A percentile compares a stretch with the other conserved stretches of the same genome.
phyloP scores from a whole-genome alignment of 495 filamentous ascomycete species.

The Cairneyella variabilis region DNA sequence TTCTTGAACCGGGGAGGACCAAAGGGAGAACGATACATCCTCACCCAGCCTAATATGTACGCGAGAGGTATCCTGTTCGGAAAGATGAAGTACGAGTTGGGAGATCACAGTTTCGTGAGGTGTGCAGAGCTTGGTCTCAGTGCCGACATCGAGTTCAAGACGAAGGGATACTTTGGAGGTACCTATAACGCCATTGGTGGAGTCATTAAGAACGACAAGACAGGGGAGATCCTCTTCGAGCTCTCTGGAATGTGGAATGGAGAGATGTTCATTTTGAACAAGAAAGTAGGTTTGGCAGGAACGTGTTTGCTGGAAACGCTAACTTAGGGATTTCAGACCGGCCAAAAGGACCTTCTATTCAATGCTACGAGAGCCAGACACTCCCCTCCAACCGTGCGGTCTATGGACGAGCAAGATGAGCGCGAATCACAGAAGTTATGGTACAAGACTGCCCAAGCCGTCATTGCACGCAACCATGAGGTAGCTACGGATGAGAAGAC shows the following conservation, averaged over 20 bases:
- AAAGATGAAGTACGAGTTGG: slow-evolving; percentile 99
- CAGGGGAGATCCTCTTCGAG: slow-evolving; percentile 82
- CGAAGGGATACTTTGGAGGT: slow-evolving; percentile 94
- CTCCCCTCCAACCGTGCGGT: slow-evolving; percentile 69
- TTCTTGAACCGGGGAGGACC: slow-evolving; percentile 71
- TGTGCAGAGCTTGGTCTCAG: slow-evolving; percentile 82
- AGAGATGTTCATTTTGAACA: slow-evolving; percentile 85
- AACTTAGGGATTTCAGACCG: slow-evolving; percentile 52
- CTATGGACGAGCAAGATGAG: slow-evolving; percentile 82
- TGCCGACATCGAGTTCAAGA: slow-evolving; percentile 98
- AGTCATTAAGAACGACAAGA: slow-evolving; percentile 83
- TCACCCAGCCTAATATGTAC: slow-evolving; percentile 99
- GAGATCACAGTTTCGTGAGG: slow-evolving; percentile 91
- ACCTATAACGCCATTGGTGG: slow-evolving; percentile 96
- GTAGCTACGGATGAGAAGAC: slow-evolving; percentile 92
- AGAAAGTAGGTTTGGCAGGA: slow-evolving; percentile 53
- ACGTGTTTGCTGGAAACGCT: neutral
- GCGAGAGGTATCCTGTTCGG: slow-evolving; percentile 95
- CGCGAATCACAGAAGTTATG: slow-evolving; percentile 88
- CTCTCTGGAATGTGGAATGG: slow-evolving; percentile 90
- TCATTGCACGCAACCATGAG: slow-evolving; percentile 82
- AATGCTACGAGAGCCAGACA: slow-evolving; percentile 74
- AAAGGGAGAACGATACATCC: slow-evolving; percentile 80
- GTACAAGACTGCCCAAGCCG: slow-evolving; percentile 71
- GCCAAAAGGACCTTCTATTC: slow-evolving; percentile 85